Percentiles rank a stretch among this genome's conserved stretches.
phyloP scores from a whole-genome alignment of 202 grass and related monocot genomes.

The Elaeis oleifera region DNA sequence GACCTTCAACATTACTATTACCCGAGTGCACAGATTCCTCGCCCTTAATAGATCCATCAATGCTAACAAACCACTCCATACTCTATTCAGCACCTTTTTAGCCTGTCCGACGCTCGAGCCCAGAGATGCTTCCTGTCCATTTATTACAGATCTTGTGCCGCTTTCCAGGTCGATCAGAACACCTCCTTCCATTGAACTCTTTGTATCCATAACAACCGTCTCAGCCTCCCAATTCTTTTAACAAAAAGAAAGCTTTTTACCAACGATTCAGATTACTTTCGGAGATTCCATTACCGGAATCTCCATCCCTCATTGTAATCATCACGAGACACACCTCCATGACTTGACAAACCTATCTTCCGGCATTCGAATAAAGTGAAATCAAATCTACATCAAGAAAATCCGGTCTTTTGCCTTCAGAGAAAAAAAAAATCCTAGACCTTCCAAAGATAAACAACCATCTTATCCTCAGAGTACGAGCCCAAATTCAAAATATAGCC shows the following conservation, averaged over 20 bases:
- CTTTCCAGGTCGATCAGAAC: slow-evolving; percentile 52
- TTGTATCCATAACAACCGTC: slow-evolving; percentile 37
- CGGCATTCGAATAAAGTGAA: no score
- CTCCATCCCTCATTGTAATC: no score
- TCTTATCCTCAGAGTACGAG: no score
- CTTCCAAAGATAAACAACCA: no score
- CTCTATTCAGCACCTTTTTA: slow-evolving; percentile 18
- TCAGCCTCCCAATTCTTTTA: slow-evolving; percentile 5
- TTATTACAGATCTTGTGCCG: slow-evolving; percentile 24
- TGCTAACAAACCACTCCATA: slow-evolving; percentile 17
- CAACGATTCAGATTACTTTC: not conserved
- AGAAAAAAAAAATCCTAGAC: no score
- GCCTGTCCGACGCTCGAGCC: slow-evolving; percentile 22
- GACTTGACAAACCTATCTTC: no score
- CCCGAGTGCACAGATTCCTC: slow-evolving; percentile 8
- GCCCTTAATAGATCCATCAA: slow-evolving; percentile 28
- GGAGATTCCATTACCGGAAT: no score
- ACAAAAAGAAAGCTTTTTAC: not conserved
- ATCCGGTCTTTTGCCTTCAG: no score
- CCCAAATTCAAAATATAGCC: no score
- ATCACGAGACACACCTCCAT: no score
- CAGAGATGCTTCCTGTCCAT: slow-evolving; percentile 14
- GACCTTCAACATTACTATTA: not conserved
- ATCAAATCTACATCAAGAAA: no score
- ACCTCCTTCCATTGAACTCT: slow-evolving; percentile 26